phyloP scores from a whole-genome alignment of 2,329 filamentous ascomycete species.

The Gyromitra esculenta region DNA sequence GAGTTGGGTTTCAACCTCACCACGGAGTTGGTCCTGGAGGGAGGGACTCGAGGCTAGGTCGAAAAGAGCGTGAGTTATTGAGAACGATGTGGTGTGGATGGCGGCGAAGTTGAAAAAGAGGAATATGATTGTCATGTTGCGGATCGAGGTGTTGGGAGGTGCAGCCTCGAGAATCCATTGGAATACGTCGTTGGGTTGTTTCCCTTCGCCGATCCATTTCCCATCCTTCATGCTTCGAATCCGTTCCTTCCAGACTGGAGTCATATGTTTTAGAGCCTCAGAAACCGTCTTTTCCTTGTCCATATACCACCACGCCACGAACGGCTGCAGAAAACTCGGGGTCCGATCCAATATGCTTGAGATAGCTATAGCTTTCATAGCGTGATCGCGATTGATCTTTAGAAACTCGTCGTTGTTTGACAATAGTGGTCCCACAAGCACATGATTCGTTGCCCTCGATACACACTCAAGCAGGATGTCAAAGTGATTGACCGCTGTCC shows the following conservation, averaged over 20 bases:
- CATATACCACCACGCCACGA: no score
- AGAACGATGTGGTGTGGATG: constrained; percentile 55
- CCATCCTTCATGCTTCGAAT: background rate
- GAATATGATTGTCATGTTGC: constrained; percentile 38
- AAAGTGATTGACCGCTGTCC: constrained; percentile 7
- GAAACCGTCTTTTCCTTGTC: no score
- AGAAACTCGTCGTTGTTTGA: constrained; percentile 37
- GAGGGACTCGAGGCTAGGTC: constrained; percentile 39
- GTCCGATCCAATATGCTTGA: constrained; percentile 33
- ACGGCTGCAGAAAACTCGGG: background rate
- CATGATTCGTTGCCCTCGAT: constrained; percentile 45
- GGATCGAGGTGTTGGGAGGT: constrained; percentile 8
- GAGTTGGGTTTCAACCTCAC: constrained; percentile 40
- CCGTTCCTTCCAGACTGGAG: background rate
- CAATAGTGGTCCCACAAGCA: constrained; percentile 43
- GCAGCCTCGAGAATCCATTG: constrained; percentile 49
- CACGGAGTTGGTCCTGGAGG: constrained; percentile 31
- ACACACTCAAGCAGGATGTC: constrained; percentile 38
- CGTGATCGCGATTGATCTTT: background rate
- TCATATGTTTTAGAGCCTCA: background rate
- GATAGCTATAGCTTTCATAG: constrained; percentile 16
- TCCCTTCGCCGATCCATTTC: background rate
- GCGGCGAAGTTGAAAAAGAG: constrained; percentile 50
- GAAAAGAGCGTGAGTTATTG: constrained; percentile 53
- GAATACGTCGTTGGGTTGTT: constrained; percentile 35